Conservation (phyloP, 2,329 filamentous ascomycete species). For the Phialophora macrospora region DNA sequence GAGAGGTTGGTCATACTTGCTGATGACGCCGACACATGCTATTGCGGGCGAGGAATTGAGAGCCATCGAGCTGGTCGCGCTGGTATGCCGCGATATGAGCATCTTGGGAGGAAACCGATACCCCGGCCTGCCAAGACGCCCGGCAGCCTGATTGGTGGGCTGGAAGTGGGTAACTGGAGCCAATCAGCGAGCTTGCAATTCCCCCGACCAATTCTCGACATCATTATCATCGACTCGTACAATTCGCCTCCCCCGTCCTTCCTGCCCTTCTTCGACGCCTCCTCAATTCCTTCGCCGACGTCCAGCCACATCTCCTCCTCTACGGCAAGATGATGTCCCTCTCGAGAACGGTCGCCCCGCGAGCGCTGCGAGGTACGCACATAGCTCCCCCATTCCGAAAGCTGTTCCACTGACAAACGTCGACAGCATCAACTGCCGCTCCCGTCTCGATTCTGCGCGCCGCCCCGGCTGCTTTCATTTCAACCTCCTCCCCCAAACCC, state of each 20-base stretch:
- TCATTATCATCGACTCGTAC: constrained; percentile 30
- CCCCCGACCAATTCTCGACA: constrained; percentile 7
- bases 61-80: constrained; percentile 26
- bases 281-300: constrained; percentile 42
- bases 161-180: neutral
- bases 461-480: constrained; percentile 47
- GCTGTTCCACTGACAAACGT: constrained; percentile 5
- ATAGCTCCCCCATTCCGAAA: constrained; percentile 24
- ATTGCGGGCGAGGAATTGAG: constrained; percentile 67
- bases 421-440: constrained; percentile 40
- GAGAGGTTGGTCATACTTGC: constrained; percentile 94
- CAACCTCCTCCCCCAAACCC: constrained; percentile 48
- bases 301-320: constrained; percentile 30
- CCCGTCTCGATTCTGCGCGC: constrained; percentile 44
- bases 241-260: constrained; percentile 7
- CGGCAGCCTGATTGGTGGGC: neutral
- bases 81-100: neutral
- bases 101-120: neutral
- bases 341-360: constrained; percentile 57
- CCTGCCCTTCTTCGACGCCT: constrained; percentile 22
- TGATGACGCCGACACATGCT: constrained; percentile 91
- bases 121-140: neutral
- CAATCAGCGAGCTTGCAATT: constrained; percentile 32
- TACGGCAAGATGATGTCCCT: constrained; percentile 55
- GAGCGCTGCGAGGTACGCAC: constrained; percentile 59